phyloP scores from a whole-genome alignment of 176 grass and related monocot genomes.

The Phoenix dactylifera region DNA sequence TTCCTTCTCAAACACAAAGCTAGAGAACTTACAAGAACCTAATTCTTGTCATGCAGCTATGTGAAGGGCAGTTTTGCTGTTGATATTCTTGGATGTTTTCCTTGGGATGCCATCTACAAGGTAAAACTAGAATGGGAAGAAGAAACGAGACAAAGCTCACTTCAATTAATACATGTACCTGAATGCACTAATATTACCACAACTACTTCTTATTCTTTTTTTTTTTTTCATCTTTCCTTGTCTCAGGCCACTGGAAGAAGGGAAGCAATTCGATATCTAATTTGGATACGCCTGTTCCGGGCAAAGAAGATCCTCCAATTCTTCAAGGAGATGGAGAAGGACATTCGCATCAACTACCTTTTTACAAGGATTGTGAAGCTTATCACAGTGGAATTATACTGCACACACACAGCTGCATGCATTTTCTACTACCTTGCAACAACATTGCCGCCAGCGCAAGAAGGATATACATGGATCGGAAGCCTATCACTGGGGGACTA shows the following conservation, averaged over 20 bases:
- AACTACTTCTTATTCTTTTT: background rate
- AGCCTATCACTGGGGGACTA: slow-evolving; percentile 34
- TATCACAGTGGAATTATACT: slow-evolving; percentile 78
- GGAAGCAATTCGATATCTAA: slow-evolving; percentile 54
- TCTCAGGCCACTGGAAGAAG: slow-evolving; percentile 42
- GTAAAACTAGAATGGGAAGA: slow-evolving; percentile 13
- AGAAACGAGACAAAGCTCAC: too few relatives aligned
- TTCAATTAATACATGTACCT: too few relatives aligned
- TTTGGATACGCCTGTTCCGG: slow-evolving; percentile 69
- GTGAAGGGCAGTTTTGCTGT: slow-evolving; percentile 59
- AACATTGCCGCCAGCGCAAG: slow-evolving; percentile 47
- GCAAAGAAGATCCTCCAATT: slow-evolving; percentile 54
- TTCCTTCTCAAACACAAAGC: too few relatives aligned
- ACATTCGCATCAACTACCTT: slow-evolving; percentile 85
- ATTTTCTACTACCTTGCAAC: slow-evolving; percentile 91
- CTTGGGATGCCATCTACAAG: slow-evolving; percentile 89
- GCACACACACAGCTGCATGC: slow-evolving; percentile 81
- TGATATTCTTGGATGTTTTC: slow-evolving; percentile 75
- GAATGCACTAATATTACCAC: background rate
- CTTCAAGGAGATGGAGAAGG: slow-evolving; percentile 89
- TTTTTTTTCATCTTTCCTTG: background rate
- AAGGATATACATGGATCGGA: slow-evolving; percentile 74
- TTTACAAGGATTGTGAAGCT: slow-evolving; percentile 85
- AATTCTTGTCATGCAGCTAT: slow-evolving; percentile 38
- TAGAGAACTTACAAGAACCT: background rate